Evolutionary conservation across 441 rosid species (phyloP).

Genomic region (Manihot esculenta): DNA sequence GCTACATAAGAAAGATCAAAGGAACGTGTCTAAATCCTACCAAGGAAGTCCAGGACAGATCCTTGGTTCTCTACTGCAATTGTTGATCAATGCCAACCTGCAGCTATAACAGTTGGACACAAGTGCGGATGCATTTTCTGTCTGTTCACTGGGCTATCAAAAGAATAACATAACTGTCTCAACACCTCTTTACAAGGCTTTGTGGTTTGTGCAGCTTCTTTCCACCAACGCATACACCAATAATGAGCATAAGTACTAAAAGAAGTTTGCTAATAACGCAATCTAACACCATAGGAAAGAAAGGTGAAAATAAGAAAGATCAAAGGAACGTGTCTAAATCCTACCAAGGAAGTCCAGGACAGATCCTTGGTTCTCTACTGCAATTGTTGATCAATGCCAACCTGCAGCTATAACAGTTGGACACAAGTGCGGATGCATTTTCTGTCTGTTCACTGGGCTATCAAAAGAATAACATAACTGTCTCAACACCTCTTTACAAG

Average conservation of each 20-base stretch:
- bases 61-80: background rate
- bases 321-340: too few relatives aligned
- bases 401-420: slow-evolving; percentile 1
- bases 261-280: background rate
- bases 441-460: background rate
- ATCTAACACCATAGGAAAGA: background rate
- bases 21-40: background rate
- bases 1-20: too few relatives aligned
- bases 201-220: background rate
- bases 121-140: background rate
- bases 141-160: background rate
- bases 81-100: background rate
- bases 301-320: background rate
- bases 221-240: background rate
- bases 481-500: background rate
- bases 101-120: background rate
- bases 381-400: background rate
- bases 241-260: background rate
- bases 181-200: background rate
- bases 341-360: too few relatives aligned
- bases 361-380: too few relatives aligned
- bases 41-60: too few relatives aligned
- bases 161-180: background rate
- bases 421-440: background rate
- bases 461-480: background rate